A percentile compares a stretch with the other conserved stretches of the same genome.
Conservation (phyloP, 306 rosid species). For the Citrullus amarus region DNA sequence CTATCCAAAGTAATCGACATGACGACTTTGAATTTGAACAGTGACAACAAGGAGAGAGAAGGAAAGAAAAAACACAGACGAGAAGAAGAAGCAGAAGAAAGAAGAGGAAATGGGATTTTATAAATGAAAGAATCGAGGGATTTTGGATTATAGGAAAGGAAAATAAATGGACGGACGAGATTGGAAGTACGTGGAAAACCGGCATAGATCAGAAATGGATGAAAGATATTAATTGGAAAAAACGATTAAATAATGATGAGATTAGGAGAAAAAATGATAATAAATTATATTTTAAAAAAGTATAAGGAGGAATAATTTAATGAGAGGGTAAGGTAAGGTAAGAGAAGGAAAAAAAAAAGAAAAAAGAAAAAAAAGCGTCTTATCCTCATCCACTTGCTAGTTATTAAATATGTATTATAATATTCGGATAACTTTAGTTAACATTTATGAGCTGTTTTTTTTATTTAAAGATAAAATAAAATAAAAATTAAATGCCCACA, state of each 20-base stretch:
- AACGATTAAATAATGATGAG: neutral
- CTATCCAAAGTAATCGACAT: conserved; percentile 27
- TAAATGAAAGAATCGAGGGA: neutral
- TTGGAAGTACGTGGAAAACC: neutral
- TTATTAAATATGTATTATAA: neutral
- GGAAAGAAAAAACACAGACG: neutral
- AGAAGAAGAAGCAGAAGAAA: neutral
- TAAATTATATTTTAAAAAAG: neutral
- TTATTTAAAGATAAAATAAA: neutral
- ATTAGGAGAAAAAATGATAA: neutral
- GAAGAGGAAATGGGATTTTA: neutral
- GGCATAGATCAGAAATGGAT: conserved; percentile 6
- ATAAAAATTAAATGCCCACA: neutral
- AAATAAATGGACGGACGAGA: conserved; percentile 1
- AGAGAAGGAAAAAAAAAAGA: neutral
- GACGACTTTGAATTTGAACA: neutral
- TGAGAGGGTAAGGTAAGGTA: neutral
- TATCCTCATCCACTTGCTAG: conserved; percentile 36
- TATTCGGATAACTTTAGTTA: neutral
- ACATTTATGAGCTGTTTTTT: conserved; percentile 20
- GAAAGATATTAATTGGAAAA: neutral
- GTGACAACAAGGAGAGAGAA: neutral
- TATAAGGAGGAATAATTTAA: neutral
- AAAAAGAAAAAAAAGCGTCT: conserved; percentile 10
- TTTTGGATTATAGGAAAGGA: neutral